These are phyloP conservation scores for Nicotiana attenuata DNA, from an alignment of 257 asterid species.

Conservation along the genomic window DNA sequence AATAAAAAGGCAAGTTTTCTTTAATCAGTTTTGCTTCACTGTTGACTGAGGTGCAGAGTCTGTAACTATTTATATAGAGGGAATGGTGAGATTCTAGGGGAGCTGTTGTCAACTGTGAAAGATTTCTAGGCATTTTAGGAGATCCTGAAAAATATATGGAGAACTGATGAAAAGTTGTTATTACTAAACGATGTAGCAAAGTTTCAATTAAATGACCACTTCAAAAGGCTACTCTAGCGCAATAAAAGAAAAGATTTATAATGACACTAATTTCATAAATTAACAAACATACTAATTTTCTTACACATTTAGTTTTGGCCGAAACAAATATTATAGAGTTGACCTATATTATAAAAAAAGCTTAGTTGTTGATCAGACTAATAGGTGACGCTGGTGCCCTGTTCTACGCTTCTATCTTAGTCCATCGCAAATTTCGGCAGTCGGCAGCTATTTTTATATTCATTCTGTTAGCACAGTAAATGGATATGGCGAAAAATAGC, in stretches of 20 bases:
- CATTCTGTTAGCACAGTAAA: too few species aligned
- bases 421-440: too few species aligned
- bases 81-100: background rate
- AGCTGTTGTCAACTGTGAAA: constrained; percentile 59
- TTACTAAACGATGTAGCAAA: background rate
- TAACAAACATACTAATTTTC: background rate
- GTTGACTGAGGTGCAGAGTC: background rate
- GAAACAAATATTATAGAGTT: background rate
- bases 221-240: background rate
- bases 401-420: too few species aligned
- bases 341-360: too few species aligned
- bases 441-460: too few species aligned
- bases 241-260: background rate
- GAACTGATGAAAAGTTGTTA: background rate
- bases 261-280: too few species aligned
- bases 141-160: background rate
- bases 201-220: background rate
- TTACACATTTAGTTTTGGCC: too few species aligned
- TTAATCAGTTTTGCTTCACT: background rate
- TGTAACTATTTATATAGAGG: constrained; percentile 12
- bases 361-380: too few species aligned
- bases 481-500: too few species aligned
- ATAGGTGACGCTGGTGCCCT: too few species aligned
- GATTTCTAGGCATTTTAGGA: constrained; percentile 7
- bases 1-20: background rate